A percentile compares a stretch with the other conserved stretches of the same genome.
phyloP scores from a whole-genome alignment of 768 basidiomycete species.

The Amanita pseudoporphyria region DNA sequence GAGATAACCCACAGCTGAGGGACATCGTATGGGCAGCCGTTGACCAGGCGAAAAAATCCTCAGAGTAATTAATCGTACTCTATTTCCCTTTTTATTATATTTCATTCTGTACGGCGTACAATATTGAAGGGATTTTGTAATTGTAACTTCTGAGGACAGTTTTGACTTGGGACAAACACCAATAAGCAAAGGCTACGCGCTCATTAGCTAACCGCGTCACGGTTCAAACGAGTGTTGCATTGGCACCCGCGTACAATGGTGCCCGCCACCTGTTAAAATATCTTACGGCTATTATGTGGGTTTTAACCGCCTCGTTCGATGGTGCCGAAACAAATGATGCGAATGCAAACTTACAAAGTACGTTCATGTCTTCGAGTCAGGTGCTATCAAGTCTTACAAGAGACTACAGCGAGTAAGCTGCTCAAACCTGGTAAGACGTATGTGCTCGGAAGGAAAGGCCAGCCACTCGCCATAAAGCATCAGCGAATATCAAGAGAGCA shows the following conservation, averaged over 20 bases:
- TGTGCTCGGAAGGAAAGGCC: constrained; percentile 46
- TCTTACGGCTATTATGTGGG: constrained; percentile 37
- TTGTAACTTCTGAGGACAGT: background rate
- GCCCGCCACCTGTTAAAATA: background rate
- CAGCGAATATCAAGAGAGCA: constrained; percentile 60
- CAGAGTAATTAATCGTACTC: background rate
- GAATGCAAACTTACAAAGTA: constrained; percentile 28
- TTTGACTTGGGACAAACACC: background rate
- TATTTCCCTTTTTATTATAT: background rate
- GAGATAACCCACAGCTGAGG: constrained; percentile 28
- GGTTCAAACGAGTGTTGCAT: background rate
- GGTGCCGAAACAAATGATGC: constrained; percentile 24
- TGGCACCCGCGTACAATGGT: too few species aligned
- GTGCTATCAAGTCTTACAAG: background rate
- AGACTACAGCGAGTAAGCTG: constrained; percentile 34
- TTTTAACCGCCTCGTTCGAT: constrained; percentile 46
- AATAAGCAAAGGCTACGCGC: constrained; percentile 8
- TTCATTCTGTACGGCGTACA: background rate
- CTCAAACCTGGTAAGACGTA: constrained; percentile 52
- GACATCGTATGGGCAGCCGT: constrained; percentile 27
- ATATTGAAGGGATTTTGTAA: background rate
- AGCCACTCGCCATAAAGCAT: constrained; percentile 40
- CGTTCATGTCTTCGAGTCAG: constrained; percentile 10
- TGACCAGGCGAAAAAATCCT: constrained; percentile 14
- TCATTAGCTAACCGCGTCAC: background rate